Evolutionary conservation across 345 rosid genomes (phyloP), one percentile per base, ranked within the genome.

Genomic region (Triadica sebifera): DNA sequence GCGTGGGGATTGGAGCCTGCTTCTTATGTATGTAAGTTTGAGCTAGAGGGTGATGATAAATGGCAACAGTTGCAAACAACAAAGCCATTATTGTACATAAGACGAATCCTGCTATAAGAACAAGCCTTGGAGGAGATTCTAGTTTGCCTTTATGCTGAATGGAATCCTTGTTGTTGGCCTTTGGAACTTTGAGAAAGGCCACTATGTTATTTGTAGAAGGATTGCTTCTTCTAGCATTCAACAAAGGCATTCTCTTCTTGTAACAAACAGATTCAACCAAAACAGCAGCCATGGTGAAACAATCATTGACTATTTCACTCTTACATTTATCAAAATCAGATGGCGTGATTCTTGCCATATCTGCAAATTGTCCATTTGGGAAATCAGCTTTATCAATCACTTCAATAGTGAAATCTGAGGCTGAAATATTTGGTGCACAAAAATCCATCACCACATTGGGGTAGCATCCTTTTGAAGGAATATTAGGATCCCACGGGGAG

Each of bases 381-480:
- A 76, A 76, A 76, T 77, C 79, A 25, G 81, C 74, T 41, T 76
- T 58, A 10, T 73, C 59, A n/a, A 76, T 38, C 60, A 43, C 41
- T 45, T 73, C 74, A 65, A 79, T 51, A 1, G 47, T 22, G 66
- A 79, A 74, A 58, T 50, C 72, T 1, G 79, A 66, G 60, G 65
- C 12, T 15, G 74, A 67, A 75, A 68, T 51, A 24, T 75, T 46
- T 13, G 81, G 65, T 39, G 74, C 80, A 65, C 82, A 82, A 57
- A 75, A 82, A 53, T 82, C 82, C 66, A 82, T 71, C 46, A 38
- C 71, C 65, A 20, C 66, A 34, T 53, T 29, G 0, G 85, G 82
- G 65, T 82, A 82, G 75, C 82, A 82, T 29, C 79, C 85, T 70
- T 77, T 82, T 50, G 74, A 82, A 63, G 81, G 85, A 47, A 20